Conservation (phyloP, 306 rosid species). For the Dryas alaskensis region DNA sequence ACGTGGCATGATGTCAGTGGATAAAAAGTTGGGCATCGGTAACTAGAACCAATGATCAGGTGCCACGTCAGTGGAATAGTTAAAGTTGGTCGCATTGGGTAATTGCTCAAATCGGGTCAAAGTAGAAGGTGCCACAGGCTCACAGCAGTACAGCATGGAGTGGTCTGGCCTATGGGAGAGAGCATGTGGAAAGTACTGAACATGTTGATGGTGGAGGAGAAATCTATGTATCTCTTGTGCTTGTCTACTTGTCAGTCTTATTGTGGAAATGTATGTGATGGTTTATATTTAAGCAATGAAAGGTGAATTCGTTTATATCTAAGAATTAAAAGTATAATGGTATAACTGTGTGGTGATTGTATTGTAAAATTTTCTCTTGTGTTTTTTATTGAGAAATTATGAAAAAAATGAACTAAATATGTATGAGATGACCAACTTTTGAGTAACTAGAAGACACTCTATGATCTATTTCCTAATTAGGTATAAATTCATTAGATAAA, state of each 20-base stretch:
- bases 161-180: neutral
- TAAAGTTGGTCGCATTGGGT: neutral
- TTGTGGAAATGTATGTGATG: too few relatives aligned
- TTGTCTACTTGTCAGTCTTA: neutral
- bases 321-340: too few relatives aligned
- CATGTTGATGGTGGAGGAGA: neutral
- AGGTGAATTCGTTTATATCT: too few relatives aligned
- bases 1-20: neutral
- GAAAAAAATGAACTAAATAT: too few relatives aligned
- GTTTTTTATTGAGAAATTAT: too few relatives aligned
- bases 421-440: too few relatives aligned
- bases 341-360: too few relatives aligned
- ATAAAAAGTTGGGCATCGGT: neutral
- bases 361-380: too few relatives aligned
- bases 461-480: too few relatives aligned
- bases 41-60: neutral
- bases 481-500: too few relatives aligned
- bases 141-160: neutral
- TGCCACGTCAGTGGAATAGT: neutral
- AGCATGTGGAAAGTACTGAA: constrained; percentile 3
- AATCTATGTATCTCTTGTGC: neutral
- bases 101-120: neutral
- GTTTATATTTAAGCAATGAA: too few relatives aligned
- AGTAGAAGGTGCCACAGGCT: neutral
- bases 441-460: too few relatives aligned